Conservation (phyloP, 2,329 filamentous ascomycete genomes). For the Dendrostoma leiphaemia region DNA sequence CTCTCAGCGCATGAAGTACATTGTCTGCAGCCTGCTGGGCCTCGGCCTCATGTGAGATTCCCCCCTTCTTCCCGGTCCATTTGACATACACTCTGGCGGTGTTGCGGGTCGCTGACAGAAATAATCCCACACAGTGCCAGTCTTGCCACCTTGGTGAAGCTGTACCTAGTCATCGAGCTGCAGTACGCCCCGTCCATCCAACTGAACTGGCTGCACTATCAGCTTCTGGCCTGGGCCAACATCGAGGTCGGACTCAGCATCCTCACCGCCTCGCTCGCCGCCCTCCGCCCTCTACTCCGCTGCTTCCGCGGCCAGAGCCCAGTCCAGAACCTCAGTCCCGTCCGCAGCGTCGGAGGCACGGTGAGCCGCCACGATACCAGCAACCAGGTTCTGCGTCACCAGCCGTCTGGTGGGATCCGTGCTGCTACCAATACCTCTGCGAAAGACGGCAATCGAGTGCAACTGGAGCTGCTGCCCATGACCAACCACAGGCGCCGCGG, state of each 20-base stretch:
- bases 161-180: constrained; percentile 29
- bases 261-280: constrained; percentile 29
- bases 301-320: background rate
- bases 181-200: constrained; percentile 21
- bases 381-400: background rate
- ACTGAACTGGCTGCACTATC: constrained; percentile 26
- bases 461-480: too few species aligned
- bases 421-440: too few species aligned
- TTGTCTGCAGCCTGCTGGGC: constrained; percentile 28
- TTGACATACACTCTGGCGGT: background rate
- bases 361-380: background rate
- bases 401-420: too few species aligned
- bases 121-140: constrained; percentile 25
- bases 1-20: constrained; percentile 26
- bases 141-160: constrained; percentile 32
- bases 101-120: background rate
- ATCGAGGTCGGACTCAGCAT: constrained; percentile 22
- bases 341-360: background rate
- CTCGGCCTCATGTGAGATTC: constrained; percentile 31
- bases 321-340: background rate
- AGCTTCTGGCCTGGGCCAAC: constrained; percentile 31
- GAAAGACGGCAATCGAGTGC: too few species aligned
- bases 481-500: too few species aligned
- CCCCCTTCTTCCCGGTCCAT: background rate
- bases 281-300: constrained; percentile 27